Conservation (phyloP, 129 eudicot genomes). For the Solidago caesia region DNA sequence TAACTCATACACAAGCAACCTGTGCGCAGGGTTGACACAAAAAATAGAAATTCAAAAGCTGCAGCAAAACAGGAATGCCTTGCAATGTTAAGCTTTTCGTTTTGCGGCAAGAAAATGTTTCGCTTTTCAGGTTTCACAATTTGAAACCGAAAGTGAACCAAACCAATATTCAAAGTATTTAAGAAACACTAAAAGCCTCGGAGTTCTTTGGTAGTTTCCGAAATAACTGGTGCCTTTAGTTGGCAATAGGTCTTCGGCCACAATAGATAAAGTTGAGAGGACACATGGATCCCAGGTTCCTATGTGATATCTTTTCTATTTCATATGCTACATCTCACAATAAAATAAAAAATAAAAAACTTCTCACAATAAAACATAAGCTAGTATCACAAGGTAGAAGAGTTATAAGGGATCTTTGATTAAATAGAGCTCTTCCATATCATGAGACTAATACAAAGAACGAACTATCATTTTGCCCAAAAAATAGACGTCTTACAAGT, state of each 20-base stretch:
- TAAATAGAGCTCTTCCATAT: neutral
- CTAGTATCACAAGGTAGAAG: neutral
- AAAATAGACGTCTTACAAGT: too few relatives aligned
- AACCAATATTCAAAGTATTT: neutral
- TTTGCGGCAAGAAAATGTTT: too few relatives aligned
- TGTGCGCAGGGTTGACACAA: constrained; percentile 18
- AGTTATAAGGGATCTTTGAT: neutral
- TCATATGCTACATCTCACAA: neutral
- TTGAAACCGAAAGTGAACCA: neutral
- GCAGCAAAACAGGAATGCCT: neutral
- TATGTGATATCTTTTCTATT: neutral
- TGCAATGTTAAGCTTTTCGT: neutral
- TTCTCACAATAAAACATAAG: neutral
- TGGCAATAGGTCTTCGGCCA: neutral
- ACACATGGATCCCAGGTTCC: neutral
- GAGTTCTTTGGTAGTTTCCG: neutral
- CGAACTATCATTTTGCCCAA: neutral
- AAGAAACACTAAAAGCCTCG: neutral
- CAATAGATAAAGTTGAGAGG: neutral
- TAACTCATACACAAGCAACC: constrained; percentile 87
- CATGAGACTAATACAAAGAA: too few relatives aligned
- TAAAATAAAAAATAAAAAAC: neutral
- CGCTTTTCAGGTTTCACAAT: neutral
- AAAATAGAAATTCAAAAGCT: neutral
- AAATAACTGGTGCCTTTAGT: neutral